Percentiles rank a stretch among this genome's conserved stretches.
Evolutionary conservation across 1,284 basidiomycete genomes (phyloP).

Genomic region (Ganoderma resinaceum): DNA sequence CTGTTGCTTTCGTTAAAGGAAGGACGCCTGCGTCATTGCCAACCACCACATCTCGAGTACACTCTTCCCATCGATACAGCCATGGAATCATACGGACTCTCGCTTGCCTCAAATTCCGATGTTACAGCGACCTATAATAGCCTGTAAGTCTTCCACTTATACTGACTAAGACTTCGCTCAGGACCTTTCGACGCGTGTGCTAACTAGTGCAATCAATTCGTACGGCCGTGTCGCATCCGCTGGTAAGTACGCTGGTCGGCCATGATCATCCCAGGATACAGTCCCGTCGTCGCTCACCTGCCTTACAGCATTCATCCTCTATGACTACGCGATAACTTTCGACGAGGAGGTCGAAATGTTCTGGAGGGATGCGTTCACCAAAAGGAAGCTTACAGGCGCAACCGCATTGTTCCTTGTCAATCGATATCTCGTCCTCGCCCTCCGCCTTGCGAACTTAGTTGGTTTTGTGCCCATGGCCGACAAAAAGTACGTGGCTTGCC

Average conservation of each 20-base stretch:
- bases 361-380: conserved; percentile 9
- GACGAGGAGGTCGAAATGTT: conserved; percentile 15
- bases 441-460: conserved; percentile 5
- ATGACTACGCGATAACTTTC: conserved; percentile 14
- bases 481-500: neutral
- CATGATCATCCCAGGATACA: neutral
- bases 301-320: neutral
- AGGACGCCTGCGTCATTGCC: too few relatives aligned
- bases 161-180: too few relatives aligned
- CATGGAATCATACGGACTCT: neutral
- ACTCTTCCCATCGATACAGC: too few relatives aligned
- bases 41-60: too few relatives aligned
- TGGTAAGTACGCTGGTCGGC: neutral
- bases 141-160: neutral
- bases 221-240: conserved; percentile 1
- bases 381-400: neutral
- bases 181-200: too few relatives aligned
- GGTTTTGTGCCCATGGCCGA: conserved; percentile 14
- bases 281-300: too few relatives aligned
- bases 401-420: conserved; percentile 14
- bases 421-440: conserved; percentile 10
- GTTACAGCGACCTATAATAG: neutral
- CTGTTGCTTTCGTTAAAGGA: too few relatives aligned
- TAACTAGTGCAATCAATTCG: neutral
- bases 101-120: neutral